Conservation (phyloP, 352 stramenopile genomes). For the Pythium pyrilobum region DNA sequence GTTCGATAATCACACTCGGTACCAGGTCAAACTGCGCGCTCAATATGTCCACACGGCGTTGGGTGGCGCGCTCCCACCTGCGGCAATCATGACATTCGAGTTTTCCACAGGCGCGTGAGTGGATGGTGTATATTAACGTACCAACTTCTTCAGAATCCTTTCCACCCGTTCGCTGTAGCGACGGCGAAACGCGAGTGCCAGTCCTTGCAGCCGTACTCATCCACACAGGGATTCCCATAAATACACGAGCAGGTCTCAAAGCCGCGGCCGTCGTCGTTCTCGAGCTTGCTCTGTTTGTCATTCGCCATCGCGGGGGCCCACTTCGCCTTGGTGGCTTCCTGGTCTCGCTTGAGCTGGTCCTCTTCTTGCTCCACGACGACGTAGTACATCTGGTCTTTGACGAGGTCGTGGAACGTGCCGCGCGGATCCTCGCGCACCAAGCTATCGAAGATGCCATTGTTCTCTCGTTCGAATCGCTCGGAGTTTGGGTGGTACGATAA, state of each 20-base stretch:
- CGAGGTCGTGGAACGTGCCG: slow-evolving; percentile 64
- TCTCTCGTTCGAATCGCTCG: slow-evolving; percentile 51
- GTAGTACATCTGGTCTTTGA: slow-evolving; percentile 69
- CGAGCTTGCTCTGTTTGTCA: slow-evolving; percentile 27
- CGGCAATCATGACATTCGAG: slow-evolving; percentile 11
- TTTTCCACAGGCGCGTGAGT: slow-evolving; percentile 15
- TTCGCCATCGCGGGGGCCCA: slow-evolving; percentile 32
- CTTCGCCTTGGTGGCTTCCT: slow-evolving; percentile 50
- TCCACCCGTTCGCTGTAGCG: slow-evolving; percentile 87
- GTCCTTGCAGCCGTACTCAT: slow-evolving; percentile 88
- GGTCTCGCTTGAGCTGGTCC: slow-evolving; percentile 62
- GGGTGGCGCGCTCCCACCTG: neutral
- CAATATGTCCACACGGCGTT: slow-evolving; percentile 26
- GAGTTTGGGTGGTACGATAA: slow-evolving; percentile 44
- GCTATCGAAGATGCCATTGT: slow-evolving; percentile 43
- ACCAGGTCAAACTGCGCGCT: slow-evolving; percentile 26
- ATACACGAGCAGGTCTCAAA: slow-evolving; percentile 87
- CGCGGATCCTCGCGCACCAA: slow-evolving; percentile 62
- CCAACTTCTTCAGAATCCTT: slow-evolving; percentile 56
- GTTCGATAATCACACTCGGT: slow-evolving; percentile 28
- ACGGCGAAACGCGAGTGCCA: slow-evolving; percentile 82
- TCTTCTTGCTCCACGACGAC: slow-evolving; percentile 79
- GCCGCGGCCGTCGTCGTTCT: slow-evolving; percentile 52
- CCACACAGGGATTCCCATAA: slow-evolving; percentile 87
- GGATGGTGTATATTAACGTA: neutral